Evolutionary conservation across 2,329 filamentous ascomycete species (phyloP), one percentile per base, ranked within the genome.

Genomic region (Aspergillus udagawae): DNA sequence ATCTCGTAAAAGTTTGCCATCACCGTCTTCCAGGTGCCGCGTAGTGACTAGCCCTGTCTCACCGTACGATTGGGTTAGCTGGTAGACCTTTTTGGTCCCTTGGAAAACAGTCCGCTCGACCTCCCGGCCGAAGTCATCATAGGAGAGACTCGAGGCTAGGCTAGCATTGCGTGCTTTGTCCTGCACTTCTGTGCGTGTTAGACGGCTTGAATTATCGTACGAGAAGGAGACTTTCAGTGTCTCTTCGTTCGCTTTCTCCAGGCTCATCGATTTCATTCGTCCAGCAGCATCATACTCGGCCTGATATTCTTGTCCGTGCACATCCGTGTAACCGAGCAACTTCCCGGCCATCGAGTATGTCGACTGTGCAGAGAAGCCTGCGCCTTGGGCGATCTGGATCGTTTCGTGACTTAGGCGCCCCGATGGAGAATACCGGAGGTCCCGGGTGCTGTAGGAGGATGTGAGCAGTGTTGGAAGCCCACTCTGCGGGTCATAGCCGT

Each of bases 331-430:
- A 4, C 45, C 12, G 8, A 51, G 56, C 10, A 55, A 51, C 32
- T 54, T 59, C 3, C 57, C 52, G 9, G 53, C 53, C 21, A 57
- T 54, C 17, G 60, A 60, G 35, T 60, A 59, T 0, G 35, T 41
- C 12, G 35, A 41, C 35, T 41, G 35, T 41, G 35, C 35, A 41
- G 35, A 41, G 17, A 41, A 41, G 1, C 7, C 12, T n/a, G 38
- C 35, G 20, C 48, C 53, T 3, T 35, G 17, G 10, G 1, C 3
- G 52, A 42, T 21, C 17, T 49, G 48, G 4, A 54, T 25, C 2
- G 10, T 53, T 28, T 58, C 53, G 17, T 48, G 1, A 9, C 25
- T 28, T 3, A 55, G 1, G 5, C 45, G 20, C 7, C 48, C 29
- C 5, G 53, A 55, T 3, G 53, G 53, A 9, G 29, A 42, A 45